Evolutionary conservation across 176 grass and related monocot genomes (phyloP).

Genomic region (Puccinellia tenuiflora): DNA sequence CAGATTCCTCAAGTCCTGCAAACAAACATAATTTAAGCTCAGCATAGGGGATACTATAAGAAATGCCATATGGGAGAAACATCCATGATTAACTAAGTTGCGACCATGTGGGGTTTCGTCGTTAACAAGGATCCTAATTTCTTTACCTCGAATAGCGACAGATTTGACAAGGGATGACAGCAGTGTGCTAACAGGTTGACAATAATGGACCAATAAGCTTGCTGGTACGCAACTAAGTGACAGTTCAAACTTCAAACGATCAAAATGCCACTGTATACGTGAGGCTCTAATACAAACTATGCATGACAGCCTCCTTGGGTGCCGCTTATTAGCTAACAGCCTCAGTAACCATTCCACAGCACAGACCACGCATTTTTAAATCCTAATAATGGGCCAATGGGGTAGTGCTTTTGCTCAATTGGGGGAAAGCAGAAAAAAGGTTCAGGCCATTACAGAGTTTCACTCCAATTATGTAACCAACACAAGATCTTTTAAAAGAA

Average conservation of each 20-base stretch:
- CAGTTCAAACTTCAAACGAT: not conserved
- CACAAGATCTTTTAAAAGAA: not conserved
- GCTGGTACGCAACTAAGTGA: not conserved
- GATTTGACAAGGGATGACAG: slow-evolving; percentile 26
- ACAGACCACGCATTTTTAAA: not conserved
- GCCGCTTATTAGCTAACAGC: not conserved
- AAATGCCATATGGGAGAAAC: slow-evolving; percentile 21
- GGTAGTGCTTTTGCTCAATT: slow-evolving; percentile 22
- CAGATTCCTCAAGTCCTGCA: slow-evolving; percentile 95
- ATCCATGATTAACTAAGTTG: slow-evolving; percentile 32
- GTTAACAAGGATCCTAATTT: slow-evolving; percentile 37
- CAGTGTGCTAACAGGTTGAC: slow-evolving; percentile 7
- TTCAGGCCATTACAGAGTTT: not conserved
- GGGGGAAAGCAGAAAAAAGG: not conserved
- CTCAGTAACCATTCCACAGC: not conserved
- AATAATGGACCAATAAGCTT: slow-evolving; percentile 14
- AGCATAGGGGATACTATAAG: slow-evolving; percentile 39
- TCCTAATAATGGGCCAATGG: not conserved
- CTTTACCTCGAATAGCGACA: slow-evolving; percentile 17
- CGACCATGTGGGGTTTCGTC: slow-evolving; percentile 32
- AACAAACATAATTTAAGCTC: slow-evolving; percentile 34
- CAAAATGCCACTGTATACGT: not conserved
- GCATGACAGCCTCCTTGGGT: not conserved
- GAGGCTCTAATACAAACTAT: not conserved
- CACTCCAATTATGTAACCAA: not conserved